Evolutionary conservation across 495 filamentous ascomycete genomes (phyloP).

Genomic region (Xylaria flabelliformis): DNA sequence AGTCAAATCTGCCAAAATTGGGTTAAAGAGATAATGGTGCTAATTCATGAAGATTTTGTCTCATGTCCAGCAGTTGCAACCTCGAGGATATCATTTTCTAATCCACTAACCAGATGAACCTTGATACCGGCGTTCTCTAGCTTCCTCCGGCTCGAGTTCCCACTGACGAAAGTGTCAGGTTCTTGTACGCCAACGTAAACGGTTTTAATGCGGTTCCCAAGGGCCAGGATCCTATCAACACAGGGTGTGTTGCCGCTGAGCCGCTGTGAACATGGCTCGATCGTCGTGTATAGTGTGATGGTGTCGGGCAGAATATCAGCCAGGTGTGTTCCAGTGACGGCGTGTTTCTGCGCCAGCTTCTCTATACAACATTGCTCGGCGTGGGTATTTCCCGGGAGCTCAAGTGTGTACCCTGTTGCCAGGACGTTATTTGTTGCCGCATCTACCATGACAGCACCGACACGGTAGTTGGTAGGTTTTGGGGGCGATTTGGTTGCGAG

Average conservation of each 20-base stretch:
- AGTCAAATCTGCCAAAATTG: neutral
- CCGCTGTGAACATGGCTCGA: constrained; percentile 88
- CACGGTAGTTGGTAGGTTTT: constrained; percentile 89
- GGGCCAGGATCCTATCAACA: constrained; percentile 76
- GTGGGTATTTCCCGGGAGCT: constrained; percentile 91
- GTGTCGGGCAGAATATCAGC: constrained; percentile 59
- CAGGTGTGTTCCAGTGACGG: constrained; percentile 62
- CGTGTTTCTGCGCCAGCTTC: constrained; percentile 66
- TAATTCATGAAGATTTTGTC: constrained; percentile 32
- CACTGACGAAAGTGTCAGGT: constrained; percentile 84
- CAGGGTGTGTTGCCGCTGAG: constrained; percentile 84
- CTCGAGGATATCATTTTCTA: constrained; percentile 80
- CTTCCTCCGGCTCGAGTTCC: constrained; percentile 74
- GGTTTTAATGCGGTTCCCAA: constrained; percentile 67
- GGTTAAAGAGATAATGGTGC: neutral
- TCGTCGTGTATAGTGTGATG: constrained; percentile 84
- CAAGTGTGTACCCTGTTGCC: constrained; percentile 87
- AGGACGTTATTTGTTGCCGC: constrained; percentile 66
- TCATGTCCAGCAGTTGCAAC: constrained; percentile 84
- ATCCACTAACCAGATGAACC: constrained; percentile 71
- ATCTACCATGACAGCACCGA: constrained; percentile 82
- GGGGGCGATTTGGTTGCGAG: constrained; percentile 79
- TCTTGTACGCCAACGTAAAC: constrained; percentile 91
- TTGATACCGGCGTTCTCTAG: constrained; percentile 77
- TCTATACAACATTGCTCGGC: constrained; percentile 90